These are phyloP conservation scores for Lablab purpureus DNA, from an alignment of 306 rosid species.

Conservation along the genomic window DNA sequence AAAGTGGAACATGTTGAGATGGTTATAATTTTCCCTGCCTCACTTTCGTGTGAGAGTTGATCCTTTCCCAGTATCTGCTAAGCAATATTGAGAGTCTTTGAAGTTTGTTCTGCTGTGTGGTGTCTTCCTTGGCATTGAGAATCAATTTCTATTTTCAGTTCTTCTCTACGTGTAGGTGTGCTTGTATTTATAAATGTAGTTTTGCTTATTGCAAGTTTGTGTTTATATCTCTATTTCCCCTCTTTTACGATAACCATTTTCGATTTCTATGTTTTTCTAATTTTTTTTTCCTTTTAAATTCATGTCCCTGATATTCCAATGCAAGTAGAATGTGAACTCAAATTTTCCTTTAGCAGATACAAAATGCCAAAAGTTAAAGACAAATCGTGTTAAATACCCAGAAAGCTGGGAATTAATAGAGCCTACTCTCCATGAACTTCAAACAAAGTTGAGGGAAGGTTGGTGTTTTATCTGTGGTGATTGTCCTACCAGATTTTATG, in stretches of 20 bases:
- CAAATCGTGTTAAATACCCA: too few relatives aligned
- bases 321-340: conserved; percentile 15
- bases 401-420: too few relatives aligned
- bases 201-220: not conserved
- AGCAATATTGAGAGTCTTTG: not conserved
- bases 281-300: not conserved
- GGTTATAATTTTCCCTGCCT: not conserved
- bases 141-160: not conserved
- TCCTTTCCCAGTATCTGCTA: not conserved
- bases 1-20: not conserved
- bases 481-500: too few relatives aligned
- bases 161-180: not conserved
- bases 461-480: too few relatives aligned
- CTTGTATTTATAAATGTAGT: not conserved
- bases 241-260: not conserved
- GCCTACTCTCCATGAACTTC: too few relatives aligned
- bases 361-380: too few relatives aligned
- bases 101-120: not conserved
- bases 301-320: not conserved
- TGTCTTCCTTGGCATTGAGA: not conserved
- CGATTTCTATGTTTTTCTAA: not conserved
- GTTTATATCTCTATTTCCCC: not conserved
- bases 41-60: not conserved
- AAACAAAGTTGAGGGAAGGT: too few relatives aligned
- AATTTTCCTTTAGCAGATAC: too few relatives aligned